These are phyloP conservation scores for Hibiscus tridactylites DNA, from an alignment of 345 rosid species.

Conservation along the genomic window DNA sequence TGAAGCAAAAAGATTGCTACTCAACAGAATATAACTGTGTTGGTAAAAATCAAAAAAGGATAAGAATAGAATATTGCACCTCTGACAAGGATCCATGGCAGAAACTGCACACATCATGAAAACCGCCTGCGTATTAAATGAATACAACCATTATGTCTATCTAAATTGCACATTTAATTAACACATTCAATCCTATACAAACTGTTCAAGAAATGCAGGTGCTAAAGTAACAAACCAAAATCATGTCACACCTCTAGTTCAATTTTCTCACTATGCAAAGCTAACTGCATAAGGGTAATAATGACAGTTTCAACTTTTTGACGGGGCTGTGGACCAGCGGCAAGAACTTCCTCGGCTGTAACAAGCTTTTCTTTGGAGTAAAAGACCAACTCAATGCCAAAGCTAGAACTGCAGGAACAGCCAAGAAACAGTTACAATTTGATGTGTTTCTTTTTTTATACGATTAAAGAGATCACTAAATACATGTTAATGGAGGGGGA, in stretches of 20 bases:
- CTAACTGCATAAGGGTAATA: conserved; percentile 80
- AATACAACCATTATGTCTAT: neutral
- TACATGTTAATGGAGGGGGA: neutral
- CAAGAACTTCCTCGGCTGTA: conserved; percentile 61
- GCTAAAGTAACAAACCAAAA: conserved; percentile 3
- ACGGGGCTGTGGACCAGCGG: conserved; percentile 67
- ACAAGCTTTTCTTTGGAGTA: conserved; percentile 61
- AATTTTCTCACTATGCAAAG: conserved; percentile 73
- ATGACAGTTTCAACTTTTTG: conserved; percentile 64
- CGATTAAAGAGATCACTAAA: neutral
- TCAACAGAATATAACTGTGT: neutral
- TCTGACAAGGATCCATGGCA: conserved; percentile 71
- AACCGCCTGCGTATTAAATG: conserved; percentile 55
- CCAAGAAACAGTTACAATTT: neutral
- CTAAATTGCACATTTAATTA: neutral
- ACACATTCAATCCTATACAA: neutral
- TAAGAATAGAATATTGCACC: conserved; percentile 31
- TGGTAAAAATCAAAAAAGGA: neutral
- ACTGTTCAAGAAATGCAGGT: conserved; percentile 3
- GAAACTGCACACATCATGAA: conserved; percentile 80
- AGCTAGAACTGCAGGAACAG: conserved; percentile 50
- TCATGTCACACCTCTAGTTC: conserved; percentile 59
- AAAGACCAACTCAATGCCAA: conserved; percentile 57
- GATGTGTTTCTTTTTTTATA: neutral
- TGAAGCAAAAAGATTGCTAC: conserved; percentile 25